Conservation (phyloP, 2,329 filamentous ascomycete genomes). For the Davidsoniella australis region DNA sequence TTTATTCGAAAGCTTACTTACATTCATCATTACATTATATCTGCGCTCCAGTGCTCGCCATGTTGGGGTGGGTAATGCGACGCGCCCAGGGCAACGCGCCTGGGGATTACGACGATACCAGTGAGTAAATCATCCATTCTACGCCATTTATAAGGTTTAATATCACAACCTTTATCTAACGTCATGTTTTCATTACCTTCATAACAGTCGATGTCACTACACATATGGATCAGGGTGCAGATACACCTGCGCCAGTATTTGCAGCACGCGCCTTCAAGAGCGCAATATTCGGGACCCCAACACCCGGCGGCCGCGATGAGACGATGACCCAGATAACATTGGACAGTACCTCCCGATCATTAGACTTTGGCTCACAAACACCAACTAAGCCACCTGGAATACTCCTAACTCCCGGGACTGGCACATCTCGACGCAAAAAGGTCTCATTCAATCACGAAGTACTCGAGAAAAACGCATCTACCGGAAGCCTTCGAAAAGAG, state of each 20-base stretch:
- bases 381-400: conserved; percentile 39
- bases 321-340: conserved; percentile 16
- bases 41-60: conserved; percentile 16
- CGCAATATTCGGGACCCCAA: conserved; percentile 44
- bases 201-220: conserved; percentile 21
- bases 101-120: conserved; percentile 15
- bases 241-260: conserved; percentile 50
- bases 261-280: conserved; percentile 47
- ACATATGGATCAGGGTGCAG: conserved; percentile 35
- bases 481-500: conserved; percentile 21
- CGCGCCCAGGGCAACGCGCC: conserved; percentile 26
- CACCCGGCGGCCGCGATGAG: conserved; percentile 21
- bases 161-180: not conserved
- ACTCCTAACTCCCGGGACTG: conserved; percentile 46
- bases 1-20: no score
- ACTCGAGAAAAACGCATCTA: conserved; percentile 23
- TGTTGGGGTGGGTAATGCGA: conserved; percentile 45
- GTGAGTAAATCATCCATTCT: not conserved
- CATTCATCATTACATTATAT: not conserved
- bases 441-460: conserved; percentile 48
- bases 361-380: conserved; percentile 20
- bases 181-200: not conserved
- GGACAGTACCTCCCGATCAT: conserved; percentile 16
- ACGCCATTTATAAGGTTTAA: not conserved
- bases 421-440: conserved; percentile 41